phyloP scores from a whole-genome alignment of 441 rosid species.

The Pelargonium fulgidum region DNA sequence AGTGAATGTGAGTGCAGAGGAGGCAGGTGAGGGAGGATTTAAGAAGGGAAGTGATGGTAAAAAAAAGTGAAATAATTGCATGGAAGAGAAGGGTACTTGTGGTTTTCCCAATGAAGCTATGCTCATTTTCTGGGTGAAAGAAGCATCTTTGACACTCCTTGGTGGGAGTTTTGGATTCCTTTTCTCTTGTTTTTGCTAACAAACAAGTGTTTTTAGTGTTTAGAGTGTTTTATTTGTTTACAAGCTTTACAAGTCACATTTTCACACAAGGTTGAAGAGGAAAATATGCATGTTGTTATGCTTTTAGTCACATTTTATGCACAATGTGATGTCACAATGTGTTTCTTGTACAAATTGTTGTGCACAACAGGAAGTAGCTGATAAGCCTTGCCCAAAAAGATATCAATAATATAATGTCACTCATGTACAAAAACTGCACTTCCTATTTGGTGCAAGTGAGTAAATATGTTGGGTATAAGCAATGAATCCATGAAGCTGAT shows the following conservation, averaged over 20 bases:
- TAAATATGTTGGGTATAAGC: not conserved
- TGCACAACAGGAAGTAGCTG: too few species aligned
- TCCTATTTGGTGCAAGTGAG: not conserved
- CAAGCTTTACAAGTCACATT: too few species aligned
- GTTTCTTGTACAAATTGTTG: too few species aligned
- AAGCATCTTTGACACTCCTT: constrained; percentile 29
- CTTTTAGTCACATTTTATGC: too few species aligned
- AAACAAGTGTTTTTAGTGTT: constrained; percentile 6
- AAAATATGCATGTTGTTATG: too few species aligned
- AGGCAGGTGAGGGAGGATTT: constrained; percentile 30
- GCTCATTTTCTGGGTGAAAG: constrained; percentile 21
- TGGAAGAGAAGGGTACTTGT: constrained; percentile 15
- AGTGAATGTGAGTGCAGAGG: constrained; percentile 21
- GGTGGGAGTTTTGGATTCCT: constrained; percentile 20
- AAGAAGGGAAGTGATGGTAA: constrained; percentile 21
- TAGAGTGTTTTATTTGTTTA: too few species aligned
- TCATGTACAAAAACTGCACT: too few species aligned
- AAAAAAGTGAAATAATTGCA: constrained; percentile 22
- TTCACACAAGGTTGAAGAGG: too few species aligned
- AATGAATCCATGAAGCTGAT: not conserved
- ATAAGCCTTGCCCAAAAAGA: too few species aligned
- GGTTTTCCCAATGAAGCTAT: constrained; percentile 21
- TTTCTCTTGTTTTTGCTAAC: constrained; percentile 16
- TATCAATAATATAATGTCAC: too few species aligned
- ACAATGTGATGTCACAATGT: too few species aligned